Evolutionary conservation across 805 yeast species (phyloP).

Genomic region (Cyberlindnera lachancei): DNA sequence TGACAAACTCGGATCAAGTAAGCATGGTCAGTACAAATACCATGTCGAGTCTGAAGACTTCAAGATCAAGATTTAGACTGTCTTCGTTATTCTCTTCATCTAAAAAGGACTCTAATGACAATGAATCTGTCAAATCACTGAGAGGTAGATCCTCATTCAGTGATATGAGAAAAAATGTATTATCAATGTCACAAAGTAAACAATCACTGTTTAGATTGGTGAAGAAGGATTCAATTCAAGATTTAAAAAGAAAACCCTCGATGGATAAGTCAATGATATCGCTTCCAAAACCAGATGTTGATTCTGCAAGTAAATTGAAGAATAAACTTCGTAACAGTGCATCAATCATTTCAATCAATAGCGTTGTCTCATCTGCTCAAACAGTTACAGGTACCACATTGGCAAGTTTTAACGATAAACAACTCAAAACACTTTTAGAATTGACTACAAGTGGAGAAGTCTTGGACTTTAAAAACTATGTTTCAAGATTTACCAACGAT

Average conservation of each 20-base stretch:
- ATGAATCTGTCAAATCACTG: constrained; percentile 19
- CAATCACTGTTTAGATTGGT: constrained; percentile 15
- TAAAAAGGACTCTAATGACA: constrained; percentile 8
- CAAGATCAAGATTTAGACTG: constrained; percentile 21
- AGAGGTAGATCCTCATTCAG: constrained; percentile 19
- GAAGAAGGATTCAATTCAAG: constrained; percentile 19
- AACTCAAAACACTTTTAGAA: constrained; percentile 25
- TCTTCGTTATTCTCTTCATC: constrained; percentile 19
- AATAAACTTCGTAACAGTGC: constrained; percentile 44
- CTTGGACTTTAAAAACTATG: constrained; percentile 24
- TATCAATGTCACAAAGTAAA: constrained; percentile 19
- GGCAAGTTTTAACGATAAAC: background rate
- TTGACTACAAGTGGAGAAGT: constrained; percentile 28
- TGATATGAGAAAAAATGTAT: constrained; percentile 25
- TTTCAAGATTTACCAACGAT: constrained; percentile 25
- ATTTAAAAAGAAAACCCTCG: constrained; percentile 13
- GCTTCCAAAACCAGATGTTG: constrained; percentile 46
- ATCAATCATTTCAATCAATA: constrained; percentile 36
- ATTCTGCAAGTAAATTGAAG: constrained; percentile 46
- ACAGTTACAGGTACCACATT: constrained; percentile 9
- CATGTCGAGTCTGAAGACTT: constrained; percentile 12
- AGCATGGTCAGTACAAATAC: constrained; percentile 15
- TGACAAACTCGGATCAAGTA: constrained; percentile 12
- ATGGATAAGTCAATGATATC: constrained; percentile 40
- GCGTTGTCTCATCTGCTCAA: constrained; percentile 16